Conservation (phyloP, 768 basidiomycete species). For the Agaricus subrufescens region DNA sequence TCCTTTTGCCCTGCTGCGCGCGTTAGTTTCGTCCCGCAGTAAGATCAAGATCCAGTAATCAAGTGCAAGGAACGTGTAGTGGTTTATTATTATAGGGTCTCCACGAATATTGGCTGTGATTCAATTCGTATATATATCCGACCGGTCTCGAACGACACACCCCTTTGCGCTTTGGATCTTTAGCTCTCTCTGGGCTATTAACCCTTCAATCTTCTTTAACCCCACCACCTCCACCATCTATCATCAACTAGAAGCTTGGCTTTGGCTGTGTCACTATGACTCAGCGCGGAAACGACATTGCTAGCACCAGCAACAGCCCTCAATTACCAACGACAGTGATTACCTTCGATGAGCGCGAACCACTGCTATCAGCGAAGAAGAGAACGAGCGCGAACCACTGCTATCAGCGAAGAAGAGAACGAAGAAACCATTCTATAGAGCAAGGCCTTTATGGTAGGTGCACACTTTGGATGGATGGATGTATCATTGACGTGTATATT, state of each 20-base stretch:
- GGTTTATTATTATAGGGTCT: background rate
- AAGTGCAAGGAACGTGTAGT: background rate
- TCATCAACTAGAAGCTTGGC: background rate
- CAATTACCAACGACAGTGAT: background rate
- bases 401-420: slow-evolving; percentile 1
- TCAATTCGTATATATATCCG: background rate
- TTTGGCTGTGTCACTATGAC: background rate
- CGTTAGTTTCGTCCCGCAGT: background rate
- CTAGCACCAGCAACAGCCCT: background rate
- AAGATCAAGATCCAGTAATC: background rate
- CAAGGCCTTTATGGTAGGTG: slow-evolving; percentile 46
- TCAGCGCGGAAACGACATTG: background rate
- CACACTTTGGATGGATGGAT: background rate
- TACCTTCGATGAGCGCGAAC: background rate
- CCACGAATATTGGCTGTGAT: background rate
- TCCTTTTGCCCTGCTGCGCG: background rate
- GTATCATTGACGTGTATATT: background rate
- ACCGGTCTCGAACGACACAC: background rate
- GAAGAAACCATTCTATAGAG: slow-evolving; percentile 48
- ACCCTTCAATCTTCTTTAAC: too few species aligned
- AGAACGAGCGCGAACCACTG: background rate
- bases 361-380: too few species aligned
- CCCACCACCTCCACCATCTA: too few species aligned
- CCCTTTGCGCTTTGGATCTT: background rate
- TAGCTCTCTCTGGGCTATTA: too few species aligned